Base-by-base conservation (phyloP, 2,329 filamentous ascomycete species). In the Fusarium liriodendri region DNA sequence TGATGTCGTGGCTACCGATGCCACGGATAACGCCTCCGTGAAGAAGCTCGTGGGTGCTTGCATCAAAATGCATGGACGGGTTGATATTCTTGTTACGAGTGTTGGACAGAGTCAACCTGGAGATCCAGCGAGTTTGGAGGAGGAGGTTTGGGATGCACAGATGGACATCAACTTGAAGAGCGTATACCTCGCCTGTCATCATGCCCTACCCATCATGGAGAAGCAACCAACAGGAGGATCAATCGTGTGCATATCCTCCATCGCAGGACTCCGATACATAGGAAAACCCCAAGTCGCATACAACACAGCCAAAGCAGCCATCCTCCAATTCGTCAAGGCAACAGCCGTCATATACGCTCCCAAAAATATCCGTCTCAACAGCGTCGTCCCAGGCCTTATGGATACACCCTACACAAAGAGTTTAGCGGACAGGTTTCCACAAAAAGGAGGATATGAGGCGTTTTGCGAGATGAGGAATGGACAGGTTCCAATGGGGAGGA, bases 51-150 rank as follows among this genome's bases (percentile, higher is more conserved):
- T 91, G 5, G 84, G 88, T 37, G 84, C 85, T 0, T 90, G 88
- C 52, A 75, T 89, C 20, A 77, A 82, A 0, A 86, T 85, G 42
- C 85, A 90, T 69, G 88, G 88, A 10, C 84, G 87, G 7, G 87
- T 91, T 62, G 90, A 92, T 71, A 88, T 92, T 25, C 80, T 92
- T 0, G 78, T 92, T 18, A 90, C 90, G 71, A 91, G 91, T 62
- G 89, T 91, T 4, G 90, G 90, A 2, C 85, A 85, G 62, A 88
- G 86, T 1, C 88, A 90, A 67, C 85, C 84, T 0, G 88, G 88
- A 0, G 83, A 84, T 33, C 85, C 88, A 0, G 88, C 84, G 0
- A 80, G 78, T 0, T 86, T 90, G 82, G 54, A 65, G 0, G 88
- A 90, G 63, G 82, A 83, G 1, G 74, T 82, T 0, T 90, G 88